Conservation (phyloP, 345 rosid species). For the Populus alba region DNA sequence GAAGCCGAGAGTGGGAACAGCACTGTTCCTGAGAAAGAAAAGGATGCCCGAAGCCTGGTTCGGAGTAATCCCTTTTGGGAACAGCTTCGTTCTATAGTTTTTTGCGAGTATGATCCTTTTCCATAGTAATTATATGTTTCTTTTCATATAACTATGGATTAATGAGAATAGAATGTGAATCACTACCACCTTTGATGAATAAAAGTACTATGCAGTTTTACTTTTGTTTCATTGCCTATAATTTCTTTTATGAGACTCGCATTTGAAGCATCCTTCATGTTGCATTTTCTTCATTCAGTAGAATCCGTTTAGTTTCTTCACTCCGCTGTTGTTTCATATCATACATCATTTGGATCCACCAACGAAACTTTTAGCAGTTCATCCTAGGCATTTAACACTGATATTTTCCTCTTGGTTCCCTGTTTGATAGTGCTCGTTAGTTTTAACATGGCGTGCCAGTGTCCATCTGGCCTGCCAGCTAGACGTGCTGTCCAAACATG, state of each 20-base stretch:
- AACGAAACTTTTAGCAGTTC: not conserved
- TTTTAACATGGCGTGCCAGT: not conserved
- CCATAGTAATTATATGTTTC: not conserved
- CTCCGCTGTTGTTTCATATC: not conserved
- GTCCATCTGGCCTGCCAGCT: not conserved
- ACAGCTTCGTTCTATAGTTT: not conserved
- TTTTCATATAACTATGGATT: not conserved
- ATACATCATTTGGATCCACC: not conserved
- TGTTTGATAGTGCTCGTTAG: not conserved
- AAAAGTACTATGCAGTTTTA: not conserved
- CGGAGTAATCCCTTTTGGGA: conserved; percentile 1
- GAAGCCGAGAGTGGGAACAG: conserved; percentile 40
- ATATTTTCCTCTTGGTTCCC: not conserved
- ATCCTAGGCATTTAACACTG: not conserved
- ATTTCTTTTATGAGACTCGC: not conserved
- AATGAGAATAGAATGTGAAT: conserved; percentile 1
- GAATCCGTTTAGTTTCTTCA: not conserved
- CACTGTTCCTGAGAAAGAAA: conserved; percentile 16
- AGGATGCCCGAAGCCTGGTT: conserved; percentile 3
- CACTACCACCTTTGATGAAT: not conserved
- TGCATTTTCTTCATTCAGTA: not conserved
- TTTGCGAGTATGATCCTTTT: not conserved
- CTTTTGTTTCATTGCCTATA: not conserved
- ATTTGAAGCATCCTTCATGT: not conserved
- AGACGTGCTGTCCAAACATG: not conserved